Evolutionary conservation across 192 early-diverging fungal genomes (phyloP), one percentile per base, ranked within the genome.

Genomic region (Oehlia diaphana): DNA sequence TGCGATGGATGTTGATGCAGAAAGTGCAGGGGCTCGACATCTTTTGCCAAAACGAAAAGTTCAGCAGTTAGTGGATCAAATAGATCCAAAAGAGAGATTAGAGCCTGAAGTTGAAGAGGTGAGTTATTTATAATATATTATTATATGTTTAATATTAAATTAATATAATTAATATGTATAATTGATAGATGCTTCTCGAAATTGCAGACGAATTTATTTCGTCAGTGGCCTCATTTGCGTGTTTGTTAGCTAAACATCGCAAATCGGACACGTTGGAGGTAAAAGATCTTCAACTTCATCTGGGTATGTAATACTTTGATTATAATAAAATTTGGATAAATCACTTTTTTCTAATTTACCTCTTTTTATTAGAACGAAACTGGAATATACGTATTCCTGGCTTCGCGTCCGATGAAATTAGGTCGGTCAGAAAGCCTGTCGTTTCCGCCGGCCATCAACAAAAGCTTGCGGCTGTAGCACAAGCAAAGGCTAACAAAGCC

Each of bases 311-410:
- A 63, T 91, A 87, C 14, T 63, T 13, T 19, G 39, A 67, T 31
- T 63, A 68, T 53, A 31, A 31, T 49, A 50, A 23, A 74, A 53
- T 13, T 69, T 33, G 64, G 23, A 21, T 9, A 47, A 13, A 2
- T 69, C 33, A 58, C n/a, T 49, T 50, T 26, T 61, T 66, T 21
- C 75, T 33, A 9, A 79, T 65, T 35, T 26, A 35, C 61, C 6
- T 33, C 3, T 72, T 42, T 68, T 69, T 64, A 9, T 50, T 69
- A 87, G 95, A 96, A 85, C 90, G 94, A 21, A 96, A 94, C 79
- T 96, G 93, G 93, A 96, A 95, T 72, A 92, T 96, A 68, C 91
- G 95, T 69, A 94, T 96, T 80, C 95, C 94, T 68, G 94, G 94
- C 13, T 95, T 94, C 81, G 92, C 93, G 0, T 89, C 92, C n/a